Conservation (phyloP, 139 green algal species). For the Spirogloea muscicola region DNA sequence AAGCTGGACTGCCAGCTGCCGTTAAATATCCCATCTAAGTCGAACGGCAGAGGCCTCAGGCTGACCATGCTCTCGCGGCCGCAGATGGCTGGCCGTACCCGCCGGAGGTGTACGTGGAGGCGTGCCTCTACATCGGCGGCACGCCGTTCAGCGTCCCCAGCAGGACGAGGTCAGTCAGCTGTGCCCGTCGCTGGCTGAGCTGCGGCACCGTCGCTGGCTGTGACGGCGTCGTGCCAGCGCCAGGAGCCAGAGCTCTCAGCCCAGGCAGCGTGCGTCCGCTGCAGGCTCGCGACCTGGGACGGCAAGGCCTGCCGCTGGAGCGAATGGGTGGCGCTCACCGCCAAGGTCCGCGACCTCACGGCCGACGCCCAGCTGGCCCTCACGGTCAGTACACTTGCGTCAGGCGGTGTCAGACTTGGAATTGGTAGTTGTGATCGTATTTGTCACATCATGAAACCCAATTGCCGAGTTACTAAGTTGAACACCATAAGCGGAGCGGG, state of each 20-base stretch:
- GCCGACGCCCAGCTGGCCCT: slow-evolving; percentile 65
- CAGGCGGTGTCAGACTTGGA: too few species aligned
- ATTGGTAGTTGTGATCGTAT: too few species aligned
- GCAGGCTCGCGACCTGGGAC: slow-evolving; percentile 1
- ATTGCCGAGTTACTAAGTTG: neutral
- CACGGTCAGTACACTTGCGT: slow-evolving; percentile 57
- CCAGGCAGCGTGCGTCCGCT: neutral
- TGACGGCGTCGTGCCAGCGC: neutral
- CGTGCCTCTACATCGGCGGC: slow-evolving; percentile 31
- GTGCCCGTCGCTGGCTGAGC: neutral
- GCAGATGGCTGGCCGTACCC: too few species aligned
- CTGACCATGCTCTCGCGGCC: too few species aligned
- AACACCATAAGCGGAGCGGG: neutral
- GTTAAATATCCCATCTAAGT: neutral
- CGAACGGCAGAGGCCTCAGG: too few species aligned
- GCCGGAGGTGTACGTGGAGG: slow-evolving; percentile 40
- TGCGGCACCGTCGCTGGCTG: neutral
- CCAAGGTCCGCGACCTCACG: slow-evolving; percentile 85
- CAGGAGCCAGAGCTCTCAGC: neutral
- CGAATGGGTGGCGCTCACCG: slow-evolving; percentile 66
- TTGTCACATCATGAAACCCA: neutral
- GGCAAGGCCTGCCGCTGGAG: slow-evolving; percentile 58
- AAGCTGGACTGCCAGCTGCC: neutral
- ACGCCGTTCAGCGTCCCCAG: slow-evolving; percentile 26
- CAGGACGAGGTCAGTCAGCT: slow-evolving; percentile 11